Base-by-base conservation (phyloP, 331 rosid genomes). In the Pyracantha coccinea region DNA sequence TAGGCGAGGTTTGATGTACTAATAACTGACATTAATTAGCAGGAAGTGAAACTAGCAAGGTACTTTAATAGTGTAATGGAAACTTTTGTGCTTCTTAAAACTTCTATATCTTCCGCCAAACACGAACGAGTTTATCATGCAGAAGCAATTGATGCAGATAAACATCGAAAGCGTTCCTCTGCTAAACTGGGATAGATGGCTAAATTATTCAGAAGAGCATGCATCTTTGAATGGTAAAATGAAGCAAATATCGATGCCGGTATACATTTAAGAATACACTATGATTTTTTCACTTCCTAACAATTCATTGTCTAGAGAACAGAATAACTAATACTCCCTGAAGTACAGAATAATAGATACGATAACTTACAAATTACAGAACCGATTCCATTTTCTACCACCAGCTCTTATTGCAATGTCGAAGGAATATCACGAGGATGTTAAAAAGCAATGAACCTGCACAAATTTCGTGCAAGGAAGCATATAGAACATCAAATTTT, bases 401-500 rank as follows among this genome's bases (percentile, higher is more conserved):
- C 83, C 73, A 61, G 81, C 83, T 58, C 80, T 85, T 83, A 80
- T 81, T 87, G 82, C 69, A 77, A 79, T 68, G 77, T 69, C 15
- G 59, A 81, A 81, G 74, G 73, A 78, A 81, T 81, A 68, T 71
- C 78, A 74, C 62, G 66, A 74, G 68, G 78, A 72, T 75, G 70
- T 69, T 20, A 1, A 61, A 73, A 73, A 83, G 68, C 85, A 80
- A 81, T 80, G 79, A 79, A 80, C 75, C 57, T 75, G 61, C 76
- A 74, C 61, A 53, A 80, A 47, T 76, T 80, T 28, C 31, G 81
- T 76, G 84, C 24, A 69, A 61, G 55, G 62, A 75, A 61, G 33
- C 75, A 67, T 41, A 72, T 52, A 74, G 78, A 65, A 66, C 79
- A 84, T 79, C 52, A 77, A 54, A 82, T 23, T 58, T 55, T 47